A percentile compares a stretch with the other conserved stretches of the same genome.
phyloP scores from a whole-genome alignment of 108 stramenopile genomes.

The Skeletonema grethae region DNA sequence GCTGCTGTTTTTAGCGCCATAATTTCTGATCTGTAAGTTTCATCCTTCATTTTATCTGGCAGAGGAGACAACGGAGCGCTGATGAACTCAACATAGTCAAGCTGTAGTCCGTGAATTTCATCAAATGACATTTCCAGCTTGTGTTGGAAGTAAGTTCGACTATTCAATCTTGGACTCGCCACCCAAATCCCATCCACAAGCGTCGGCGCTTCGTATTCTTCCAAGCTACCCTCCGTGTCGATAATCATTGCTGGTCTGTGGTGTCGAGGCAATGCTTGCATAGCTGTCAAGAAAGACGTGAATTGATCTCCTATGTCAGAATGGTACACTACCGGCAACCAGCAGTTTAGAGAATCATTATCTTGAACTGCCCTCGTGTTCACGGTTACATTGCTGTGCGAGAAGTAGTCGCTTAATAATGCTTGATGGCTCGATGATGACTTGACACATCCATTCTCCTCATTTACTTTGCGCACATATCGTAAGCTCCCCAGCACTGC shows the following conservation, averaged over 20 bases:
- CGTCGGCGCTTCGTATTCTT: not conserved
- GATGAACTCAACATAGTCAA: constrained; percentile 15
- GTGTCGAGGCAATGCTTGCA: not conserved
- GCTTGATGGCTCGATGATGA: not conserved
- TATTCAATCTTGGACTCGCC: not conserved
- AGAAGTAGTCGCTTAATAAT: not conserved
- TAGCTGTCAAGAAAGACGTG: not conserved
- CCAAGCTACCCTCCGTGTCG: not conserved
- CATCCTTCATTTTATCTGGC: constrained; percentile 45
- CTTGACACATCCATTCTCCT: constrained; percentile 21
- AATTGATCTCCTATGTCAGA: constrained; percentile 4
- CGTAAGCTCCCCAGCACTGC: constrained; percentile 13
- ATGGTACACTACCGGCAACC: constrained; percentile 2
- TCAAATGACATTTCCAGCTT: not conserved
- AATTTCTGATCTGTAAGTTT: constrained; percentile 28
- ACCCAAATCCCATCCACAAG: constrained; percentile 14
- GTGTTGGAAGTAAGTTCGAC: constrained; percentile 9
- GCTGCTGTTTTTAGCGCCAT: constrained; percentile 28
- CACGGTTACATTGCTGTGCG: not conserved
- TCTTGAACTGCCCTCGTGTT: not conserved
- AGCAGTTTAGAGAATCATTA: not conserved
- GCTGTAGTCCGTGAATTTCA: not conserved
- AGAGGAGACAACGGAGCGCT: constrained; percentile 12
- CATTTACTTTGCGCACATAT: constrained; percentile 22
- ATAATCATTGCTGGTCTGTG: constrained; percentile 1